Evolutionary conservation across 306 rosid genomes (phyloP).

Genomic region (Vachellia collinsii): DNA sequence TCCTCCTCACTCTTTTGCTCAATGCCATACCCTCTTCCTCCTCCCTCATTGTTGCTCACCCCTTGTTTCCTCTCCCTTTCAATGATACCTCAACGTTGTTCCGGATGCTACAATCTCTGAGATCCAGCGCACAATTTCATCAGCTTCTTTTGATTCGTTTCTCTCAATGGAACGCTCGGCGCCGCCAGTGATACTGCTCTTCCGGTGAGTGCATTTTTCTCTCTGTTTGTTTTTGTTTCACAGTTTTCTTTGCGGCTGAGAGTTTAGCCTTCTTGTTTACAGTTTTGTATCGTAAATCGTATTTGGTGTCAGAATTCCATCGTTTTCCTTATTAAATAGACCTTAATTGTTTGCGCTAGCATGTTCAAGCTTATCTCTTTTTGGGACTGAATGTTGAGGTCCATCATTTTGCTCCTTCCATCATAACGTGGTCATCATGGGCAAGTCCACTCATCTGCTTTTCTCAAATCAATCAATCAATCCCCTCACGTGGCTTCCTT

Average conservation of each 20-base stretch:
- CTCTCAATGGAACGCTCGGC: slow-evolving; percentile 19
- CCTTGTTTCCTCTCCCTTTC: slow-evolving; percentile 23
- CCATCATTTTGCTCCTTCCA: slow-evolving; percentile 32
- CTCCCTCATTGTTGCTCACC: slow-evolving; percentile 32
- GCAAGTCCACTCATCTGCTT: slow-evolving; percentile 7
- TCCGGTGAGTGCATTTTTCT: slow-evolving; percentile 9
- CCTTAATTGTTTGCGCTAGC: slow-evolving; percentile 1
- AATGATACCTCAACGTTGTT: neutral
- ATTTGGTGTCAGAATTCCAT: slow-evolving; percentile 19
- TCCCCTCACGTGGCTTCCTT: slow-evolving; percentile 32
- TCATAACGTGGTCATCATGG: slow-evolving; percentile 22
- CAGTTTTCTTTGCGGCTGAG: slow-evolving; percentile 19
- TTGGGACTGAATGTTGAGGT: slow-evolving; percentile 18
- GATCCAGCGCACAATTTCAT: slow-evolving; percentile 6
- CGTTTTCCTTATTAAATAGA: neutral
- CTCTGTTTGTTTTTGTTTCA: neutral
- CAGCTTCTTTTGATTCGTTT: slow-evolving; percentile 13
- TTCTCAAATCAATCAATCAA: slow-evolving; percentile 24
- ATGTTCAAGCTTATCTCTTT: slow-evolving; percentile 11
- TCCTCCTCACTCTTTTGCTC: slow-evolving; percentile 26
- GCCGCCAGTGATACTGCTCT: slow-evolving; percentile 16
- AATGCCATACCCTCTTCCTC: slow-evolving; percentile 31
- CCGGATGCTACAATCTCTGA: slow-evolving; percentile 25
- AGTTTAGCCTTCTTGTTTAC: neutral
- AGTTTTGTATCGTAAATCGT: neutral